Conservation (phyloP, 192 early-diverging fungal genomes). For the Chytriomyces sp. region DNA sequence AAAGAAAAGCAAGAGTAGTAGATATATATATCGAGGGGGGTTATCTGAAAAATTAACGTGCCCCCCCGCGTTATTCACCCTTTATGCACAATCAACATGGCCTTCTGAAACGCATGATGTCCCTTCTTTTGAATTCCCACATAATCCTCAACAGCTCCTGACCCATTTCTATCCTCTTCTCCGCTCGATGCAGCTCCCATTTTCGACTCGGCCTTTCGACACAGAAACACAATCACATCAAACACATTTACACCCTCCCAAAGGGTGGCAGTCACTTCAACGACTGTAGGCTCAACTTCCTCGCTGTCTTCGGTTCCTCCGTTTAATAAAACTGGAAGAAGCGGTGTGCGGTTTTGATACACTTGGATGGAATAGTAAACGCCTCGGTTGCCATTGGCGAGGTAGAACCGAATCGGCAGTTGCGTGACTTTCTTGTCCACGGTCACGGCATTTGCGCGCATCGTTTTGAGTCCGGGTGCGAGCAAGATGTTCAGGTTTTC, state of each 20-base stretch:
- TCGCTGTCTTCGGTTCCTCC: conserved; percentile 30
- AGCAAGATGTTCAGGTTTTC: neutral
- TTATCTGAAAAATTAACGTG: neutral
- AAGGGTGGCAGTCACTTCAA: conserved; percentile 40
- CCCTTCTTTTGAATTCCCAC: conserved; percentile 35
- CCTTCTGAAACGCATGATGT: conserved; percentile 33
- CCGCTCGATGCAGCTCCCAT: neutral
- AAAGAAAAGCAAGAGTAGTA: neutral
- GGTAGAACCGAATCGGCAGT: conserved; percentile 48
- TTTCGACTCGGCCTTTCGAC: conserved; percentile 24
- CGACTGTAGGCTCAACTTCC: conserved; percentile 32
- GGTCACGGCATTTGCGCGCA: conserved; percentile 36
- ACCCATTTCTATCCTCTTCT: neutral
- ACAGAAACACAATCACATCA: conserved; percentile 39
- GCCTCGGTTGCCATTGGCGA: conserved; percentile 27
- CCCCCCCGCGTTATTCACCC: neutral
- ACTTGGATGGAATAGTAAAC: conserved; percentile 41
- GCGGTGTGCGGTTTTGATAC: conserved; percentile 29
- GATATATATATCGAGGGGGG: neutral
- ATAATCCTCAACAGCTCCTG: conserved; percentile 8
- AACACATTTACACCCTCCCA: conserved; percentile 50
- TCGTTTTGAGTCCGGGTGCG: conserved; percentile 18
- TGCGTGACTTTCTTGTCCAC: conserved; percentile 23
- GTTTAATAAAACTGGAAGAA: conserved; percentile 29
- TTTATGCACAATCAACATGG: conserved; percentile 30